Evolutionary conservation across 805 yeast species (phyloP), one percentile per base, ranked within the genome.

Genomic region (Komagataella populi): DNA sequence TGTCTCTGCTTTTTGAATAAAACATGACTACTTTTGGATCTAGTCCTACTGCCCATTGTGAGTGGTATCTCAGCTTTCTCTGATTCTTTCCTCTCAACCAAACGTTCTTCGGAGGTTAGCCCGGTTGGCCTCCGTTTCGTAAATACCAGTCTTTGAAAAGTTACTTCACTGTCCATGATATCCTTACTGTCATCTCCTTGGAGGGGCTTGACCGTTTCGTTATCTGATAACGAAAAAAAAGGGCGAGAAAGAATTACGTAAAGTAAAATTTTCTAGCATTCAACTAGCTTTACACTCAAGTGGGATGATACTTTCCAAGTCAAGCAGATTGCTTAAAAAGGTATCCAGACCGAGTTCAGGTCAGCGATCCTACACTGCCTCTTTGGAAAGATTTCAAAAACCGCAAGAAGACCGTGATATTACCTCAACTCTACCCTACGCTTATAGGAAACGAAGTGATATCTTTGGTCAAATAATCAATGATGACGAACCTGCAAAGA

Each of bases 381-480:
- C 39, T 5, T 8, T 30, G 14, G 39, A 30, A 51, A 53, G 14
- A 50, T 55, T 3, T 51, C 56, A 7, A 50, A 58, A 23, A 53
- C 61, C 14, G 59, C 67, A 3, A 55, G 57, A 1, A 45, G 52
- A 4, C 61, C 59, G 10, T 53, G 54, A 24, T 57, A 30, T 30
- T 30, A 6, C 14, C 14, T 30, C 67, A 2, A 55, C 60, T 3
- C 47, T 70, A 12, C 60, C 62, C 4, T 71, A 60, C 56, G 68
- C 72, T 1, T 65, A 69, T 51, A 55, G 69, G 44, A 59, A 66
- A 22, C 67, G 65, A 12, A 68, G 72, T 17, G 72, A 70, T 52
- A 63, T 69, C 0, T 71, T 69, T 63, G 76, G 76, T 0, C 74
- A 70, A 51, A 59, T 71, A 1, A 75, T 71, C 6, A 63, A 70